Conservation (phyloP, 2,329 filamentous ascomycete species). For the Sarocladiaceae sp. region DNA sequence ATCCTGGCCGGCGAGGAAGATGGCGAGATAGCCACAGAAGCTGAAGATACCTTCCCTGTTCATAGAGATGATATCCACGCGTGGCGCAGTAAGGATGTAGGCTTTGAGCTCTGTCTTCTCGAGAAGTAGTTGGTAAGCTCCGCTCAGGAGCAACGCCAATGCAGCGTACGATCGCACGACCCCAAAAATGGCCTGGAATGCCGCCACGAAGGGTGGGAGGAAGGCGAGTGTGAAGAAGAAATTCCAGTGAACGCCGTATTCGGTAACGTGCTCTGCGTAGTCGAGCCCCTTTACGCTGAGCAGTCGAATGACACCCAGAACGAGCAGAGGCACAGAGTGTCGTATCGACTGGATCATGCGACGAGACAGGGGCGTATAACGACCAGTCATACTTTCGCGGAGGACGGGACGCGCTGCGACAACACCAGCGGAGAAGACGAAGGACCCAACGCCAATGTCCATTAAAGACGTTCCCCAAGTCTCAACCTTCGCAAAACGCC, state of each 20-base stretch:
- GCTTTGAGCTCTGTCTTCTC: constrained; percentile 72
- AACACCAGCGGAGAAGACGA: constrained; percentile 89
- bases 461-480: constrained; percentile 99
- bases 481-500: constrained; percentile 94
- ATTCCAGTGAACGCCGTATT: constrained; percentile 99
- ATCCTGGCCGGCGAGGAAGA: constrained; percentile 85
- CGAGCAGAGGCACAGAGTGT: constrained; percentile 75
- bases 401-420: constrained; percentile 81
- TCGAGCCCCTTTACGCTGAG: constrained; percentile 89
- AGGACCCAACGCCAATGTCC: constrained; percentile 95
- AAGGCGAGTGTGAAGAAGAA: constrained; percentile 96
- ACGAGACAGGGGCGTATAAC: background rate
- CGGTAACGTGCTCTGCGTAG: constrained; percentile 94
- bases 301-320: constrained; percentile 73
- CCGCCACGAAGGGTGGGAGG: constrained; percentile 79
- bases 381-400: constrained; percentile 45
- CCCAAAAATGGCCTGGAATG: constrained; percentile 67
- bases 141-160: constrained; percentile 62
- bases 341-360: constrained; percentile 43
- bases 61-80: constrained; percentile 73
- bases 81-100: constrained; percentile 76
- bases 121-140: constrained; percentile 67
- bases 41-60: constrained; percentile 96
- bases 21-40: constrained; percentile 87
- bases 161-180: constrained; percentile 70